Evolutionary conservation across 2,329 filamentous ascomycete genomes (phyloP).

Genomic region (Pestalotiopsis sp.): DNA sequence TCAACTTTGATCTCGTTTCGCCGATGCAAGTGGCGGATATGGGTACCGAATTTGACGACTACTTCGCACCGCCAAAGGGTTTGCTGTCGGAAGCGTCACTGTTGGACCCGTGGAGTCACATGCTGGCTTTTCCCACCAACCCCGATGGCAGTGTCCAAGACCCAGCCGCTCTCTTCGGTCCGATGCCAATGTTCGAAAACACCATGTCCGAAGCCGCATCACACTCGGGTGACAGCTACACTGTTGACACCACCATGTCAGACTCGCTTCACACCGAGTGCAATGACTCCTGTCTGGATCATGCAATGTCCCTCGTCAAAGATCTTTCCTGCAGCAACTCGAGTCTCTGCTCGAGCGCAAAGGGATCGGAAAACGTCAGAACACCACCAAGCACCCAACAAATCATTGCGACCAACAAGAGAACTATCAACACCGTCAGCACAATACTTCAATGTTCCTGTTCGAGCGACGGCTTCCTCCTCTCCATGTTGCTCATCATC

Average conservation of each 20-base stretch:
- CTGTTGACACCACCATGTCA: background rate
- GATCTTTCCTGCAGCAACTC: background rate
- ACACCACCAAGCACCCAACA: background rate
- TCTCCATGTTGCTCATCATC: background rate
- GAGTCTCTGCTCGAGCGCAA: background rate
- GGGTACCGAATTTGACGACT: background rate
- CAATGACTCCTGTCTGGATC: background rate
- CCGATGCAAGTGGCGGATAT: background rate
- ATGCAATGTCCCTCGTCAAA: background rate
- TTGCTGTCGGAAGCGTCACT: background rate
- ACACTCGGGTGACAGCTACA: background rate
- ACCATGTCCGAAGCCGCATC: background rate
- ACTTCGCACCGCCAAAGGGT: background rate
- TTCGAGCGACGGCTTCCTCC: background rate
- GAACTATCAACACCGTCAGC: conserved; percentile 28
- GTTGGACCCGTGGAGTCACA: background rate
- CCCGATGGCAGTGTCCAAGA: background rate
- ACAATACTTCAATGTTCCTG: background rate
- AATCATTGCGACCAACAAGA: background rate
- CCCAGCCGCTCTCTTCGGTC: background rate
- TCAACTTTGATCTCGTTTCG: background rate
- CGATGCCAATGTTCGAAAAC: background rate
- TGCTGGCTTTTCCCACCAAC: background rate
- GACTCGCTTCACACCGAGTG: background rate
- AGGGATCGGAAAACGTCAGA: background rate